Conservation (phyloP, 108 stramenopile genomes). For the Skeletonema grethae region DNA sequence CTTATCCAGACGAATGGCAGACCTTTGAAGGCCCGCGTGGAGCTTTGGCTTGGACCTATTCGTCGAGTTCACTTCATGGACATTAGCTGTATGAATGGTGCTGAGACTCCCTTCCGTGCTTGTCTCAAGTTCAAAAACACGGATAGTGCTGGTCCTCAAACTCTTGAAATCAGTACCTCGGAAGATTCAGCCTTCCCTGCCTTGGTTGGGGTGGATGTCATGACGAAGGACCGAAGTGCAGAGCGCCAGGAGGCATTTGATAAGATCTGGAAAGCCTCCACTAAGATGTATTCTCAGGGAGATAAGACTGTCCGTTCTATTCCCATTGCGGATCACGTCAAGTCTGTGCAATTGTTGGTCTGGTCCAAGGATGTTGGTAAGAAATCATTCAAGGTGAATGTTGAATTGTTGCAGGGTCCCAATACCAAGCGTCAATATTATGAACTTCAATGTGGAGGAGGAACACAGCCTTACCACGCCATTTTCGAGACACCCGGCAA, state of each 20-base stretch:
- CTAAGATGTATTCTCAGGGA: slow-evolving; percentile 47
- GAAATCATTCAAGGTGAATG: slow-evolving; percentile 63
- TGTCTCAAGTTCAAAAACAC: slow-evolving; percentile 73
- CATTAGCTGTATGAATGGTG: slow-evolving; percentile 67
- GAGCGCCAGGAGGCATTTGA: slow-evolving; percentile 61
- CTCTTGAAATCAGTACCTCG: slow-evolving; percentile 57
- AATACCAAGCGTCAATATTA: slow-evolving; percentile 57
- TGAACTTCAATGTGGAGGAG: slow-evolving; percentile 64
- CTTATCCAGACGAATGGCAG: slow-evolving; percentile 65
- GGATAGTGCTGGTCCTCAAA: slow-evolving; percentile 52
- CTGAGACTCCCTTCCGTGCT: slow-evolving; percentile 57
- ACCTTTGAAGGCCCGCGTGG: slow-evolving; percentile 65
- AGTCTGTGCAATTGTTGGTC: slow-evolving; percentile 64
- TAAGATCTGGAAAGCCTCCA: slow-evolving; percentile 51
- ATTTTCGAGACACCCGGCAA: slow-evolving; percentile 63
- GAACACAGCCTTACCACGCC: slow-evolving; percentile 64
- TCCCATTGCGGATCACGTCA: slow-evolving; percentile 62
- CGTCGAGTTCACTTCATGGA: slow-evolving; percentile 63
- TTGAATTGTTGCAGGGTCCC: slow-evolving; percentile 68
- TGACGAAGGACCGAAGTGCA: slow-evolving; percentile 53
- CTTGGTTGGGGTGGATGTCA: slow-evolving; percentile 59
- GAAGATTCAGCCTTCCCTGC: slow-evolving; percentile 63
- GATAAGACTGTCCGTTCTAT: slow-evolving; percentile 64
- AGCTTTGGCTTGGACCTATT: slow-evolving; percentile 74
- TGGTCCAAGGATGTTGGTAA: slow-evolving; percentile 68